Evolutionary conservation across 139 green algal species (phyloP), one percentile per base, ranked within the genome.

Genomic region (Ulvella scutata): DNA sequence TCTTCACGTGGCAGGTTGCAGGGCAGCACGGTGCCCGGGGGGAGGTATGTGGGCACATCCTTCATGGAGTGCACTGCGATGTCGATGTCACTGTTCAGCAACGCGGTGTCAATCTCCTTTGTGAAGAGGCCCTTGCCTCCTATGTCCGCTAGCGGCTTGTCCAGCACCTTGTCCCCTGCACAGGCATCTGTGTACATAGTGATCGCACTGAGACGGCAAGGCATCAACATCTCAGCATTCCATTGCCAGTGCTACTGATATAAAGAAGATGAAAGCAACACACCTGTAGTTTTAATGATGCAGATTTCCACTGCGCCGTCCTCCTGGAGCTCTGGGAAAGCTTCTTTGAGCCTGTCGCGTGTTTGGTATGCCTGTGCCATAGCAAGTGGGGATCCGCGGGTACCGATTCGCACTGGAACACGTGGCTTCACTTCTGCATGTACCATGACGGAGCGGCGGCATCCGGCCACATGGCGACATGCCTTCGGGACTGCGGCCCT

Each of bases 51-150:
- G 6, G 95, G 95, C 59, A 99, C 95, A 80, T 99, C 95, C 89
- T 99, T 99, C 95, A 99, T 98, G 43, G 94, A 98, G 85, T 99
- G 95, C 44, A 99, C 95, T 3, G 92, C 94, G 67, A 99, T 98
- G 85, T 99, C 95, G 28, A 98, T 90, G 73, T 88, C 86, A 28
- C 90, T 89, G 43, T 91, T 87, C 21, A 98, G 84, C 62, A 99
- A 88, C 3, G 95, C 95, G 35, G 98, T 95, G 72, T 99, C 95
- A 77, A 99, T 95, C 85, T 99, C 95, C 81, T 97, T 97, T 26
- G 95, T 99, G 88, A 99, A 99, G 26, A 99, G 90, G 9, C 95
- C 95, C 88, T 99, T 99, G 75, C 95, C 95, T 59, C 95, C 95
- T 59, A 99, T 98, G 82, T 99, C 95, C 2, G 95, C 91, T 33